A percentile compares a stretch with the other conserved stretches of the same genome.
Evolutionary conservation across 805 yeast species (phyloP).

Genomic region (Ogataea philodendri): DNA sequence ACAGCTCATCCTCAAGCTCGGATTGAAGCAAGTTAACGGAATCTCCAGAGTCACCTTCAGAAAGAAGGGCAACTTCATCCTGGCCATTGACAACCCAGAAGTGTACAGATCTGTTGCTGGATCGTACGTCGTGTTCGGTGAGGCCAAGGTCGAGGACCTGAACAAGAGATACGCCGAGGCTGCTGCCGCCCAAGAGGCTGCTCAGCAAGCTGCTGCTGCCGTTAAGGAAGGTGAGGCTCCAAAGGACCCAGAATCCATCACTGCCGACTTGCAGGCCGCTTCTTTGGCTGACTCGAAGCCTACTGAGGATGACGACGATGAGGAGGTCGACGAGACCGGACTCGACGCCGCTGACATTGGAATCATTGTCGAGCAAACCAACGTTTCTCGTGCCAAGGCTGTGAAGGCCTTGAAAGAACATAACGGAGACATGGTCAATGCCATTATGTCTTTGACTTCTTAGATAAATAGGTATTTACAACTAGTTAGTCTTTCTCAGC

Average conservation of each 20-base stretch:
- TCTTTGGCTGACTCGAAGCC: conserved; percentile 43
- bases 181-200: conserved; percentile 72
- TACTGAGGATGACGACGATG: conserved; percentile 52
- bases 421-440: conserved; percentile 92
- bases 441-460: conserved; percentile 74
- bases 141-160: conserved; percentile 94
- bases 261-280: conserved; percentile 76
- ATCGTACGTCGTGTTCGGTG: conserved; percentile 95
- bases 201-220: conserved; percentile 46
- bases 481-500: conserved; percentile 2
- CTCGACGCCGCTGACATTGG: conserved; percentile 78
- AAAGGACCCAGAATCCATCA: conserved; percentile 74
- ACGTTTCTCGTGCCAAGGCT: conserved; percentile 85
- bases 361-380: conserved; percentile 88
- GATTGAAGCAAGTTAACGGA: conserved; percentile 87
- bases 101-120: conserved; percentile 93
- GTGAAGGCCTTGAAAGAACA: conserved; percentile 84
- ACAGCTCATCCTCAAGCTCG: conserved; percentile 81
- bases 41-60: conserved; percentile 94
- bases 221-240: conserved; percentile 36
- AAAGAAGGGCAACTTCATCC: conserved; percentile 86
- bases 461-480: too few relatives aligned
- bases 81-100: conserved; percentile 91
- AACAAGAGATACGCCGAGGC: conserved; percentile 83
- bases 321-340: conserved; percentile 81